phyloP scores from a whole-genome alignment of 345 rosid genomes.

The Aquilaria yunnanensis region DNA sequence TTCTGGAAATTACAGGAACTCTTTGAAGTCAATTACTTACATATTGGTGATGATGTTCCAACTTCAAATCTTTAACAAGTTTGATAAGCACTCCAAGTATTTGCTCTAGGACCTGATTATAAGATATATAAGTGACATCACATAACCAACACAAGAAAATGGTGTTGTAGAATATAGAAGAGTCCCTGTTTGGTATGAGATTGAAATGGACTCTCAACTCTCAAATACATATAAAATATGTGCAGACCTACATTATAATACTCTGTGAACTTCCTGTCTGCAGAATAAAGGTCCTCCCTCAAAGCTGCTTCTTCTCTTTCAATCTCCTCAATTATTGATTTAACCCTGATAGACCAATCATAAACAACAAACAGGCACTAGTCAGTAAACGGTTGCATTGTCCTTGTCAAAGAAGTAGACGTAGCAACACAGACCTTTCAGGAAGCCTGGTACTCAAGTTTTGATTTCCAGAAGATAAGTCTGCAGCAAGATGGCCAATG shows the following conservation, averaged over 20 bases:
- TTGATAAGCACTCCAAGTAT: slow-evolving; percentile 91
- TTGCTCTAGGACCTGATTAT: slow-evolving; percentile 83
- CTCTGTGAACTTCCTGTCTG: slow-evolving; percentile 90
- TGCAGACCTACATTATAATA: slow-evolving; percentile 73
- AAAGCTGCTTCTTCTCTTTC: slow-evolving; percentile 91
- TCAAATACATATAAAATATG: slow-evolving; percentile 1
- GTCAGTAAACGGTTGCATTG: not conserved
- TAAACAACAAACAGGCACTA: not conserved
- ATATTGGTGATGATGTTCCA: slow-evolving; percentile 91
- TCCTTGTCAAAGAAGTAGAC: slow-evolving; percentile 9
- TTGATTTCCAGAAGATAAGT: slow-evolving; percentile 61
- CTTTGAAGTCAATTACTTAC: slow-evolving; percentile 31
- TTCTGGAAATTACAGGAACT: not conserved
- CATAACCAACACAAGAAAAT: slow-evolving; percentile 7
- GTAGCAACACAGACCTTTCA: slow-evolving; percentile 60
- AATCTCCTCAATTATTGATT: slow-evolving; percentile 88
- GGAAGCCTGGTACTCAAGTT: slow-evolving; percentile 80
- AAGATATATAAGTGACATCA: slow-evolving; percentile 13
- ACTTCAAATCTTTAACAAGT: slow-evolving; percentile 94
- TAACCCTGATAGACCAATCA: slow-evolving; percentile 51
- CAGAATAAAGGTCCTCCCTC: slow-evolving; percentile 87
- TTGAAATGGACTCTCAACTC: not conserved
- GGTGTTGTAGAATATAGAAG: slow-evolving; percentile 6
- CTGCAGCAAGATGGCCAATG: slow-evolving; percentile 30
- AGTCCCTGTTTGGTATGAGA: not conserved